A percentile compares a stretch with the other conserved stretches of the same genome.
Conservation (phyloP, 768 basidiomycete species). For the Mycena venus region DNA sequence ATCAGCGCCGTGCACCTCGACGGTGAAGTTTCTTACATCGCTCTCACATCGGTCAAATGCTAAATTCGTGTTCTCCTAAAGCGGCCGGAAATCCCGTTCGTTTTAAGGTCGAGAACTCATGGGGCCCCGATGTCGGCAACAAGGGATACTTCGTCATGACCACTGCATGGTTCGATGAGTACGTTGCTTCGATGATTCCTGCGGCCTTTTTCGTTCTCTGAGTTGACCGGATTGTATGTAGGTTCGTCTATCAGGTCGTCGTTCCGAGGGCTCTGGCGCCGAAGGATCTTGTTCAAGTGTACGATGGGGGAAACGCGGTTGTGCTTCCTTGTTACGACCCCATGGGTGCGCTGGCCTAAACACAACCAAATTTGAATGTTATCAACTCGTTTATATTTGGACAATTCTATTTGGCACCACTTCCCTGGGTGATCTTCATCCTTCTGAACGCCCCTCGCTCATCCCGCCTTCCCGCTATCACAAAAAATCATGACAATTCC, state of each 20-base stretch:
- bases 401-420: no score
- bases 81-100: conserved; percentile 78
- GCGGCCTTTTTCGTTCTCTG: neutral
- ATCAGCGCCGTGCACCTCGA: conserved; percentile 95
- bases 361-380: neutral
- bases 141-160: conserved; percentile 96
- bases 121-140: conserved; percentile 83
- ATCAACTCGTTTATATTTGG: neutral
- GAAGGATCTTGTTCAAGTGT: conserved; percentile 85
- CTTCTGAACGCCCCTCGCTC: no score
- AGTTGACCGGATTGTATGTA: conserved; percentile 40
- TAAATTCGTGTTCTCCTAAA: neutral
- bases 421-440: no score
- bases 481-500: no score
- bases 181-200: neutral
- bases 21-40: conserved; percentile 23
- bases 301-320: conserved; percentile 72
- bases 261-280: conserved; percentile 85
- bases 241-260: conserved; percentile 94
- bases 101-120: conserved; percentile 98
- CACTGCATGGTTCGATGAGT: conserved; percentile 93
- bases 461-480: no score
- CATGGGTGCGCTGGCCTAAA: conserved; percentile 61
- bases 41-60: neutral
- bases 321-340: conserved; percentile 95